Base-by-base conservation (phyloP, 192 early-diverging fungal genomes). In the Obelidium mucronatum region DNA sequence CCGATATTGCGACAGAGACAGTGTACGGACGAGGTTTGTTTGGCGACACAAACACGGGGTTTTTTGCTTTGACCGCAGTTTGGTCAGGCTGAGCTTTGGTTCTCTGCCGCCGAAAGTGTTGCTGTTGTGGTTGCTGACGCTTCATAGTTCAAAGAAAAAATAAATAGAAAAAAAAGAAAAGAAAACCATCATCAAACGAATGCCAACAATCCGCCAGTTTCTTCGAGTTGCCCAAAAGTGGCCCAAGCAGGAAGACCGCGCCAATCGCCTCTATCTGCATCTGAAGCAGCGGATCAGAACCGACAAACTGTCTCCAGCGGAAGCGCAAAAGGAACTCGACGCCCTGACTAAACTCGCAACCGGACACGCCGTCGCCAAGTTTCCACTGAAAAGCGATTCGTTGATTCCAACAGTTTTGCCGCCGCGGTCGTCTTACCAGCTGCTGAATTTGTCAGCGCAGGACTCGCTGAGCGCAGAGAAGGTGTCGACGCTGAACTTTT, bases 1-100 rank as follows among this genome's bases (percentile, higher is more conserved):
- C 84, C 11, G 91, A 90, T 34, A 92, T 74, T 13, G 91, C 91
- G 33, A 92, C 75, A 52, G 87, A 88, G 26, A 91, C 86, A 0
- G 91, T 91, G 74, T 88, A 90, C 31, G 37, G 36, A 52, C 63
- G 60, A 2, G 64, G 64, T 48, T 44, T 34, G 39, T 26, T 60
- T 26, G 64, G 64, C 64, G 64, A 28, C 56, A 5, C 22, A 28
- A 26, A 31, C 26, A 26, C 24, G 55, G 22, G 6, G 55, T 58
- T 22, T 22, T 31, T 33, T 19, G 5, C 34, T 31, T 37, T 40
- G 15, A 13, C 58, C 13, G 58, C 58, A n/a, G n/a, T 33, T 60
- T 60, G 58, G 63, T 26, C 15, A 36, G 2, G 63, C 35, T 28
- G 63, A 28, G 40, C 42, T 30, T 68, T 48, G 42, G 11, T 52